Percentiles rank a stretch among this genome's conserved stretches.
Evolutionary conservation across 2,329 filamentous ascomycete species (phyloP).

Genomic region (Hymenoscyphus infarciens): DNA sequence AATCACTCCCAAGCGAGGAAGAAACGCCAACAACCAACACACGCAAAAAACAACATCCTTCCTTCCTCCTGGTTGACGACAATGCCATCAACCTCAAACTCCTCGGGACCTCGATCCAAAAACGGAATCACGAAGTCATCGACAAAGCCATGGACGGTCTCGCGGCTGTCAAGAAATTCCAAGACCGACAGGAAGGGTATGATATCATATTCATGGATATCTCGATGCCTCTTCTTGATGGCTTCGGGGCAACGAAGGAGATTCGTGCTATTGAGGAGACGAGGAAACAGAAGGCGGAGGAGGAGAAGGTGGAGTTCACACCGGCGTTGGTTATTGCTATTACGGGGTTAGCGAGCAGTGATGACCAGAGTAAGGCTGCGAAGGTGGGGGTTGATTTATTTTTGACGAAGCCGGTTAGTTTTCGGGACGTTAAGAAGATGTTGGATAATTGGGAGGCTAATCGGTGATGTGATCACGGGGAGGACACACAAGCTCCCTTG

Average conservation of each 20-base stretch:
- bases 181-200: slow-evolving; percentile 36
- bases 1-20: background rate
- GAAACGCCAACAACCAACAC: background rate
- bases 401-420: slow-evolving; percentile 40
- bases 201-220: slow-evolving; percentile 49
- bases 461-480: slow-evolving; percentile 20
- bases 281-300: slow-evolving; percentile 23
- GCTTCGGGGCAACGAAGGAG: slow-evolving; percentile 45
- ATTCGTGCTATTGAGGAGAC: slow-evolving; percentile 46
- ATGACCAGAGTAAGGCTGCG: slow-evolving; percentile 37
- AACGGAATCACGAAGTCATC: slow-evolving; percentile 39
- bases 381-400: slow-evolving; percentile 37
- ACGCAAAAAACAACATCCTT: slow-evolving; percentile 11
- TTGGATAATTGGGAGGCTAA: slow-evolving; percentile 38
- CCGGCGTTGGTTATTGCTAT: slow-evolving; percentile 39
- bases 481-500: too few species aligned
- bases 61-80: slow-evolving; percentile 41
- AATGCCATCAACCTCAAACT: slow-evolving; percentile 43
- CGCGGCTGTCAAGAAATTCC: slow-evolving; percentile 45
- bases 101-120: slow-evolving; percentile 38
- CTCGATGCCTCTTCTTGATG: slow-evolving; percentile 53
- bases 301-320: slow-evolving; percentile 10
- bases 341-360: slow-evolving; percentile 37
- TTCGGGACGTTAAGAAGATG: slow-evolving; percentile 40
- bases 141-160: slow-evolving; percentile 46